Conservation (phyloP, 1,284 basidiomycete genomes). For the Mycosarcoma maydis region DNA sequence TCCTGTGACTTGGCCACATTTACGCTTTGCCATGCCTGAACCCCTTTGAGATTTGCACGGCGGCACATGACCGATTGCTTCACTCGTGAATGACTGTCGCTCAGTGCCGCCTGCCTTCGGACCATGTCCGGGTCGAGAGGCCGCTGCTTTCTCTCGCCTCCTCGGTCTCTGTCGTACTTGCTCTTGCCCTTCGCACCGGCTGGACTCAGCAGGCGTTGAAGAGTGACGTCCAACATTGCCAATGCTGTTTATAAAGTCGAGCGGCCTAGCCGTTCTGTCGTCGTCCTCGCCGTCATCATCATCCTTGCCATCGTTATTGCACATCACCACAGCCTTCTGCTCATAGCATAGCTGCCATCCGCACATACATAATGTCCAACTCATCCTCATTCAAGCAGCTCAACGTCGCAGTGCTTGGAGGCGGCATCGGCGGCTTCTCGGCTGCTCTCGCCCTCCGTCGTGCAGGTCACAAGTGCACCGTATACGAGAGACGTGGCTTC, state of each 20-base stretch:
- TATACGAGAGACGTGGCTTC: conserved; percentile 45
- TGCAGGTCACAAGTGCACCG: conserved; percentile 45
- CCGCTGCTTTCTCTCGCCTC: too few species aligned
- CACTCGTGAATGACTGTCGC: too few species aligned
- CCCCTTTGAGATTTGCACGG: too few species aligned
- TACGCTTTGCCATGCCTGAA: too few species aligned
- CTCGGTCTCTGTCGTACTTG: too few species aligned
- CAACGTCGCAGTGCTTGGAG: conserved; percentile 43
- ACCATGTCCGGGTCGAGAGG: conserved; percentile 18
- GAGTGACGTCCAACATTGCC: not conserved
- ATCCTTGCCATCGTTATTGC: not conserved
- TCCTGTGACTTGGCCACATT: too few species aligned
- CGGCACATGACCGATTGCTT: not conserved
- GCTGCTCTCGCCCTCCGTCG: conserved; percentile 39
- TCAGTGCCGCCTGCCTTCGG: conserved; percentile 2
- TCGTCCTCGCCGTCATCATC: not conserved
- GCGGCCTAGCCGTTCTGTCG: not conserved
- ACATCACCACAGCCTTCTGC: not conserved
- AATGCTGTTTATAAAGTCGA: conserved; percentile 4
- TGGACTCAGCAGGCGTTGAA: too few species aligned
- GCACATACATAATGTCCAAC: conserved; percentile 16
- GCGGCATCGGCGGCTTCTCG: conserved; percentile 44
- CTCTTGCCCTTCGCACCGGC: too few species aligned
- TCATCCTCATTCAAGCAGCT: conserved; percentile 41
- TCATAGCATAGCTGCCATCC: too few species aligned